Evolutionary conservation across 106 monocot species (phyloP).

Genomic region (Cymbidium sinense): DNA sequence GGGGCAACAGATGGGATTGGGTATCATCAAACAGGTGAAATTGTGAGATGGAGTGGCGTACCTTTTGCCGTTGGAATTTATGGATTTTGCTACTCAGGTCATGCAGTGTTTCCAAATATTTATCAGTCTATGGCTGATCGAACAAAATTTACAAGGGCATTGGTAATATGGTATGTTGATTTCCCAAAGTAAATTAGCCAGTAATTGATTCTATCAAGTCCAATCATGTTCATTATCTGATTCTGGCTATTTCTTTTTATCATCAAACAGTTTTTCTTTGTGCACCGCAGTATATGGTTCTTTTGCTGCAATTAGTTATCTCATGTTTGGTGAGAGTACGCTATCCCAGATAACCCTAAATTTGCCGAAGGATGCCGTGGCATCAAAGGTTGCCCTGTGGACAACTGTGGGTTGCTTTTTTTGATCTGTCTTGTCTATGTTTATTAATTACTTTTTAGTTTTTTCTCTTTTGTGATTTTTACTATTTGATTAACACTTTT

Average conservation of each 20-base stretch:
- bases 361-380: slow-evolving; percentile 58
- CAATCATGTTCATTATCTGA: background rate
- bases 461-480: background rate
- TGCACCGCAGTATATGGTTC: slow-evolving; percentile 77
- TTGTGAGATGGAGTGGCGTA: slow-evolving; percentile 68
- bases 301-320: slow-evolving; percentile 64
- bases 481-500: background rate
- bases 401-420: slow-evolving; percentile 50
- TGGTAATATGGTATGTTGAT: slow-evolving; percentile 42
- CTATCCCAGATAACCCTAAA: slow-evolving; percentile 87
- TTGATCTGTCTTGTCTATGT: background rate
- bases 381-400: slow-evolving; percentile 76
- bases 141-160: slow-evolving; percentile 52
- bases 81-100: slow-evolving; percentile 95
- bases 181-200: background rate
- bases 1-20: slow-evolving; percentile 52
- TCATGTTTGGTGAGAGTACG: slow-evolving; percentile 79
- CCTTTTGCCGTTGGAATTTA: slow-evolving; percentile 86
- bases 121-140: slow-evolving; percentile 90
- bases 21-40: slow-evolving; percentile 50
- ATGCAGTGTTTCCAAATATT: slow-evolving; percentile 94
- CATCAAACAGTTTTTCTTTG: slow-evolving; percentile 56
- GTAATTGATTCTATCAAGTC: background rate
- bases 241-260: background rate
- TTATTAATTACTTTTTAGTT: background rate